phyloP scores from a whole-genome alignment of 2,329 filamentous ascomycete genomes.

The Trichoderma atrobrunneum region DNA sequence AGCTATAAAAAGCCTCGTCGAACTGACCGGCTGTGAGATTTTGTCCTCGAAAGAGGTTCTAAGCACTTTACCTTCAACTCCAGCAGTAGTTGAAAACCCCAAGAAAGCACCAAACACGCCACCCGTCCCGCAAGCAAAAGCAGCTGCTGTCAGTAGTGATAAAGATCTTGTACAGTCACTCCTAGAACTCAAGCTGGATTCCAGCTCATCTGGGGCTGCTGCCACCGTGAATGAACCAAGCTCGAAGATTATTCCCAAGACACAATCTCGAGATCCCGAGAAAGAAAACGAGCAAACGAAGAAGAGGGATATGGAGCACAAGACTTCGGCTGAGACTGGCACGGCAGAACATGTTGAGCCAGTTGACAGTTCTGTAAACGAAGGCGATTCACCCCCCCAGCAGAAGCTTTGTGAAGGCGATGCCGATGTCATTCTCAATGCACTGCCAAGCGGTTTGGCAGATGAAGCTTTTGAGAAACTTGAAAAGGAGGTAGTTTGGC shows the following conservation, averaged over 20 bases:
- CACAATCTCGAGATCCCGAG: background rate
- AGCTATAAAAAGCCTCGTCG: slow-evolving; percentile 67
- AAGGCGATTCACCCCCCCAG: slow-evolving; percentile 24
- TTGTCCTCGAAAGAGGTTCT: slow-evolving; percentile 60
- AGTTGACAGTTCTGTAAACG: background rate
- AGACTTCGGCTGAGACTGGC: slow-evolving; percentile 20
- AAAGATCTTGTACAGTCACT: slow-evolving; percentile 33
- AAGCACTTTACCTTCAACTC: slow-evolving; percentile 26
- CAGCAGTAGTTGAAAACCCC: background rate
- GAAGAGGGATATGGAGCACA: slow-evolving; percentile 18
- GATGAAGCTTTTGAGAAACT: slow-evolving; percentile 66
- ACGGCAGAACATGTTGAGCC: background rate
- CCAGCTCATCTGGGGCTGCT: slow-evolving; percentile 26
- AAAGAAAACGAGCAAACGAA: slow-evolving; percentile 20
- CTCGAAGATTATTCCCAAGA: background rate
- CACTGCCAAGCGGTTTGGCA: slow-evolving; percentile 59
- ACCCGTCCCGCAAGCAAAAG: background rate
- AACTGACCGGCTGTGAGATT: slow-evolving; percentile 71
- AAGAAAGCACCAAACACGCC: slow-evolving; percentile 13
- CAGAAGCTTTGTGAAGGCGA: slow-evolving; percentile 75
- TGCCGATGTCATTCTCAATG: slow-evolving; percentile 67
- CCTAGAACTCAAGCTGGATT: slow-evolving; percentile 31
- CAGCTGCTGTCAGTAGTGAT: background rate
- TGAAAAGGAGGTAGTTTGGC: slow-evolving; percentile 76
- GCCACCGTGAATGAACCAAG: background rate